Evolutionary conservation across 441 rosid genomes (phyloP).

Genomic region (Omphalea diandra): DNA sequence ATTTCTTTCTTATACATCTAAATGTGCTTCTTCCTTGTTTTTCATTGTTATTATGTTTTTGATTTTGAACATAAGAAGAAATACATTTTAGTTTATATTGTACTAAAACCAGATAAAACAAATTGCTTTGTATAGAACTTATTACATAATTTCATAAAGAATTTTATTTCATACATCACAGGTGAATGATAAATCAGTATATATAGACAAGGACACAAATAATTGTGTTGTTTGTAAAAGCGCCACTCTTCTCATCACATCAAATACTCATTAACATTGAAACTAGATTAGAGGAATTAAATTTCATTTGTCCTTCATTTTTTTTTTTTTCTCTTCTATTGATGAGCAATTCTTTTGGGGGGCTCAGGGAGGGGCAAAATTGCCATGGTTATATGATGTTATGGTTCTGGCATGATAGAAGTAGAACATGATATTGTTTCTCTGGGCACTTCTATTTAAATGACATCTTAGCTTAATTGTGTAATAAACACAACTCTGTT

Average conservation of each 20-base stretch:
- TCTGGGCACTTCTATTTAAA: background rate
- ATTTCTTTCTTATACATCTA: background rate
- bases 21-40: background rate
- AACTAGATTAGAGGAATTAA: background rate
- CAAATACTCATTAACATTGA: background rate
- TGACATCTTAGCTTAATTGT: constrained; percentile 1
- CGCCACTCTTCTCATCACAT: background rate
- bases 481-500: background rate
- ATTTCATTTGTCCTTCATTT: background rate
- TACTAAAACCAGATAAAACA: background rate
- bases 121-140: background rate
- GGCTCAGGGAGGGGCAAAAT: background rate
- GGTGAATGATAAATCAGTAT: background rate
- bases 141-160: background rate
- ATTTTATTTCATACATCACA: background rate
- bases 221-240: too few relatives aligned
- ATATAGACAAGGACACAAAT: too few relatives aligned
- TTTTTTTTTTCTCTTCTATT: background rate
- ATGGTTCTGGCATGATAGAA: background rate
- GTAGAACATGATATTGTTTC: background rate
- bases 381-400: background rate
- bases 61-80: background rate
- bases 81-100: background rate
- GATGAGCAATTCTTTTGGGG: too few relatives aligned
- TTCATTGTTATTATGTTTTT: background rate